Percentiles rank a stretch among this genome's conserved stretches.
Conservation (phyloP, 2,329 filamentous ascomycete species). For the Botrytis cinerea region DNA sequence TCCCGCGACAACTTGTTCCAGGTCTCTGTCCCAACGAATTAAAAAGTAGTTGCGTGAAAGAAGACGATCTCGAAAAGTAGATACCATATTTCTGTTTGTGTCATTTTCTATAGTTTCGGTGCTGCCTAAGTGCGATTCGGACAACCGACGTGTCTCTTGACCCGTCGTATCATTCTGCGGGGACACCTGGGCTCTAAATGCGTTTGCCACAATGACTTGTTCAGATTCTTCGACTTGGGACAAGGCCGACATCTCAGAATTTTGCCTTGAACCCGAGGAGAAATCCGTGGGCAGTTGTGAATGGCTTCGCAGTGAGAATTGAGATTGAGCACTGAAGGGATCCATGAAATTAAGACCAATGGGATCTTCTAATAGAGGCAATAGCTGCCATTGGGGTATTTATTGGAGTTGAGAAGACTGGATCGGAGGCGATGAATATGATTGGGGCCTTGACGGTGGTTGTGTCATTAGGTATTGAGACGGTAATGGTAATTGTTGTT, state of each 20-base stretch:
- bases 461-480: background rate
- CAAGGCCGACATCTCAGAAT: background rate
- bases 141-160: background rate
- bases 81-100: background rate
- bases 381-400: background rate
- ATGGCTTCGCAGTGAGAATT: background rate
- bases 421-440: background rate
- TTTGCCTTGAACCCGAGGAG: background rate
- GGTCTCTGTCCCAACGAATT: background rate
- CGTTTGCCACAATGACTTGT: no score
- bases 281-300: background rate
- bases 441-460: background rate
- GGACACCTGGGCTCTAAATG: background rate
- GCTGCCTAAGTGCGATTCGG: background rate
- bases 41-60: background rate
- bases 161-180: background rate
- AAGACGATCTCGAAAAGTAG: background rate
- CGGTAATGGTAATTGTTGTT: background rate
- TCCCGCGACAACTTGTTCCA: rapidly evolving
- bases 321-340: background rate
- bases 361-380: background rate
- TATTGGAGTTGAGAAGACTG: background rate
- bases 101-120: background rate
- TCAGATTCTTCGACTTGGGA: background rate
- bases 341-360: background rate